Evolutionary conservation across 192 early-diverging fungal genomes (phyloP).

Genomic region (Coemansia sp.): DNA sequence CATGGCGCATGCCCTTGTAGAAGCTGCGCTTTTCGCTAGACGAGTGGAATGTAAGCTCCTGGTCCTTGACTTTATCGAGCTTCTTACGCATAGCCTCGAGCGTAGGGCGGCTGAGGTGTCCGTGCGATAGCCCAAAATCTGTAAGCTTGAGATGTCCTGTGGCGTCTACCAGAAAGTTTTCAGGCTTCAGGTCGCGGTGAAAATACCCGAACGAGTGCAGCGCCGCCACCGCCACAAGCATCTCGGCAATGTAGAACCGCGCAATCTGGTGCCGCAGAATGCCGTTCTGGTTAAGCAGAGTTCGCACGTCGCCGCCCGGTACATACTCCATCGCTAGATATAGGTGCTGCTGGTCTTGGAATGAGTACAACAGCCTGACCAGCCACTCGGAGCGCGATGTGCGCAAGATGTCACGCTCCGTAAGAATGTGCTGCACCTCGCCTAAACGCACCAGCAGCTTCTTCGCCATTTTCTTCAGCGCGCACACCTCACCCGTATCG

Average conservation of each 20-base stretch:
- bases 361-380: slow-evolving; percentile 85
- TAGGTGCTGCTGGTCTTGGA: slow-evolving; percentile 72
- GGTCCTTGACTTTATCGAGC: slow-evolving; percentile 58
- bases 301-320: slow-evolving; percentile 71
- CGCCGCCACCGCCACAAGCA: slow-evolving; percentile 74
- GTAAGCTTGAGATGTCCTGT: slow-evolving; percentile 84
- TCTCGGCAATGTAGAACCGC: slow-evolving; percentile 87
- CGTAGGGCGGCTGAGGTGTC: slow-evolving; percentile 59
- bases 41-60: slow-evolving; percentile 47
- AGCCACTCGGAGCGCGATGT: slow-evolving; percentile 72
- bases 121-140: slow-evolving; percentile 87
- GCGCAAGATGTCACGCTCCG: slow-evolving; percentile 72
- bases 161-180: slow-evolving; percentile 75
- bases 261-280: slow-evolving; percentile 74
- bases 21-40: slow-evolving; percentile 51
- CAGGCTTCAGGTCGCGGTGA: slow-evolving; percentile 91
- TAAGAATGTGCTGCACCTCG: slow-evolving; percentile 69
- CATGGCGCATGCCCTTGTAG: slow-evolving; percentile 50
- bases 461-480: slow-evolving; percentile 77
- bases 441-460: slow-evolving; percentile 60
- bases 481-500: slow-evolving; percentile 66
- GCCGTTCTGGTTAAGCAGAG: slow-evolving; percentile 71
- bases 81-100: slow-evolving; percentile 52
- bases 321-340: slow-evolving; percentile 71
- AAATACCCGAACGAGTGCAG: slow-evolving; percentile 87